A percentile compares a stretch with the other conserved stretches of the same genome.
phyloP scores from a whole-genome alignment of 83 land plant genomes.

The Picea mariana region DNA sequence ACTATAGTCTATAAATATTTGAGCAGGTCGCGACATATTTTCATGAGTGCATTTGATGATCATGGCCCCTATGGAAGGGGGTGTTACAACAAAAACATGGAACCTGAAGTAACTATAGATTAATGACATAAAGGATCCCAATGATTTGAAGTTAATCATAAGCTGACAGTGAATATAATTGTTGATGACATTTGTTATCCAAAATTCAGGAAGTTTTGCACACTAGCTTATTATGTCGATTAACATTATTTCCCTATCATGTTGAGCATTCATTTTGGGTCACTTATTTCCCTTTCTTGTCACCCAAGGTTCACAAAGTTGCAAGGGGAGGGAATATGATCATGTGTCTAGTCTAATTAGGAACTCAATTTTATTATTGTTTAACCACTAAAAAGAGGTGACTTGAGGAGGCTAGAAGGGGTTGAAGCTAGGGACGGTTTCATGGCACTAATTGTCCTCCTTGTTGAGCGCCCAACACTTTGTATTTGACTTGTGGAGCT shows the following conservation, averaged over 20 bases:
- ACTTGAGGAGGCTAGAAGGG: too few species aligned
- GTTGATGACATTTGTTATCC: constrained; percentile 50
- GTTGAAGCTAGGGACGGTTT: too few species aligned
- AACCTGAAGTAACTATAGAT: constrained; percentile 51
- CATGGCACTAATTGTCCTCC: too few species aligned
- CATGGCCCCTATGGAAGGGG: constrained; percentile 58
- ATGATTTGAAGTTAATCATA: constrained; percentile 75
- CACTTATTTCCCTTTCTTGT: too few species aligned
- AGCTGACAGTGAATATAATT: constrained; percentile 53
- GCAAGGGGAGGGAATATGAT: too few species aligned
- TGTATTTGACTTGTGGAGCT: too few species aligned
- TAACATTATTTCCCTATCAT: constrained; percentile 75
- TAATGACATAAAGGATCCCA: constrained; percentile 82
- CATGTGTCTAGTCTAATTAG: too few species aligned
- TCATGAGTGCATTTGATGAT: constrained; percentile 60
- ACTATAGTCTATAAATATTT: constrained; percentile 59
- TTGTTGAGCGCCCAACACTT: too few species aligned
- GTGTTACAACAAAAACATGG: constrained; percentile 54
- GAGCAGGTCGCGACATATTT: constrained; percentile 50
- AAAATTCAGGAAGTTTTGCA: constrained; percentile 48
- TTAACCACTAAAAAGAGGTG: too few species aligned
- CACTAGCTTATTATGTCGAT: constrained; percentile 60
- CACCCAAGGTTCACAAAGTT: too few species aligned
- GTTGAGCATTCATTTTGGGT: constrained; percentile 30
- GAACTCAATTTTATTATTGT: too few species aligned